Evolutionary conservation across 2,329 filamentous ascomycete species (phyloP).

Genomic region (Pseudophaeomoniella oleicola): DNA sequence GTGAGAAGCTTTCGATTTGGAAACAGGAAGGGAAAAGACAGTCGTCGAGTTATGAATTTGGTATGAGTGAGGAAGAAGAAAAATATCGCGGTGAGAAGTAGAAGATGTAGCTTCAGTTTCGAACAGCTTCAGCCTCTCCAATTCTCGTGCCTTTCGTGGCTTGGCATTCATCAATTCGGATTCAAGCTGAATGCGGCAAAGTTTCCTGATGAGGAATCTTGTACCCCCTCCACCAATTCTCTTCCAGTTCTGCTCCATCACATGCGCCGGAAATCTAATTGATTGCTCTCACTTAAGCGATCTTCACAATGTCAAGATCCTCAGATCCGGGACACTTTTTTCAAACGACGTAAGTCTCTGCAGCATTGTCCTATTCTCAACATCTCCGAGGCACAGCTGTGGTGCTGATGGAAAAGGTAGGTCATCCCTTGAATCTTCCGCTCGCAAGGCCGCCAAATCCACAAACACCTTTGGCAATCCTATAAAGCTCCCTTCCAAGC

Average conservation of each 20-base stretch:
- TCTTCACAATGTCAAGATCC: constrained; percentile 46
- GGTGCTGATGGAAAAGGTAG: constrained; percentile 21
- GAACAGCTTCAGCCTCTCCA: background rate
- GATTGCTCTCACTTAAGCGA: too few relatives aligned
- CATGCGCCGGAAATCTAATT: too few relatives aligned
- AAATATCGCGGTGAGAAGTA: background rate
- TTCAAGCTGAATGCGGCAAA: constrained; percentile 1
- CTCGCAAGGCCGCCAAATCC: constrained; percentile 53
- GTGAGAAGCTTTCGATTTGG: constrained; percentile 13
- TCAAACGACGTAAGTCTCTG: constrained; percentile 60
- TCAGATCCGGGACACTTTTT: constrained; percentile 74
- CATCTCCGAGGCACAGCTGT: constrained; percentile 1
- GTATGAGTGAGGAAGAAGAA: background rate
- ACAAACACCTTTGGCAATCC: constrained; percentile 79
- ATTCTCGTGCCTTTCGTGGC: background rate
- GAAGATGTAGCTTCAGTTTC: background rate
- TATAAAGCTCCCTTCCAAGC: constrained; percentile 68
- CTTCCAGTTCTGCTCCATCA: too few relatives aligned
- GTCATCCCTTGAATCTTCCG: constrained; percentile 33
- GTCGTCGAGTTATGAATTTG: constrained; percentile 1
- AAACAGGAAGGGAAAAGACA: constrained; percentile 8
- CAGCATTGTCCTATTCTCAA: constrained; percentile 6
- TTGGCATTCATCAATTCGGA: background rate
- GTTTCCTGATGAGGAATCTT: background rate
- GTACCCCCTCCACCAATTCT: too few relatives aligned